A percentile compares a stretch with the other conserved stretches of the same genome.
Evolutionary conservation across 495 filamentous ascomycete species (phyloP).

Genomic region (Penicillium canariense): DNA sequence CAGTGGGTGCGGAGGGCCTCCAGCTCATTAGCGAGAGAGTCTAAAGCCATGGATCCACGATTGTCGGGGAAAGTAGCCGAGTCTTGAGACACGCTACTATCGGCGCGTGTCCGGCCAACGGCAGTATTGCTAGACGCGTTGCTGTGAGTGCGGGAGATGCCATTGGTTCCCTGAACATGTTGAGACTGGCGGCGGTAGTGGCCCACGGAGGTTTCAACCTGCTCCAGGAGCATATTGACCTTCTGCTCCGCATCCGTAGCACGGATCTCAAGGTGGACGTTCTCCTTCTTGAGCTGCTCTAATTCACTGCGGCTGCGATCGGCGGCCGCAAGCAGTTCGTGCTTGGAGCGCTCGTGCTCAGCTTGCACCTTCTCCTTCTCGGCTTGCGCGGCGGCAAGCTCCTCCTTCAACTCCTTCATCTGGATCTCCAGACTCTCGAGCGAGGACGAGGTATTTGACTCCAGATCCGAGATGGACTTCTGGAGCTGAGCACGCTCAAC

Average conservation of each 20-base stretch:
- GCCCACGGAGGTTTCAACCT: conserved; percentile 89
- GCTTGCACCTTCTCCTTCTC: conserved; percentile 65
- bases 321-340: conserved; percentile 53
- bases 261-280: conserved; percentile 71
- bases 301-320: conserved; percentile 66
- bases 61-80: conserved; percentile 61
- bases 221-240: conserved; percentile 87
- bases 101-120: conserved; percentile 37
- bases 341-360: conserved; percentile 55
- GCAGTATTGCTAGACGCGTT: conserved; percentile 45
- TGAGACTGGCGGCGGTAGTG: conserved; percentile 86
- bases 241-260: conserved; percentile 89
- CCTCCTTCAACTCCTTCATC: conserved; percentile 60
- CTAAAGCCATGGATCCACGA: conserved; percentile 81
- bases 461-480: conserved; percentile 62
- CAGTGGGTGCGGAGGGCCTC: conserved; percentile 86
- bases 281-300: conserved; percentile 78
- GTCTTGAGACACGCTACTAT: conserved; percentile 52
- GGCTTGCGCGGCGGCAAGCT: conserved; percentile 59
- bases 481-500: conserved; percentile 66
- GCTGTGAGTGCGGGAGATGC: conserved; percentile 44
- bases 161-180: conserved; percentile 40
- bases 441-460: conserved; percentile 63
- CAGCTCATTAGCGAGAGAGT: conserved; percentile 86
- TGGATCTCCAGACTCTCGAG: conserved; percentile 68